These are phyloP conservation scores for Coffea canephora DNA, from an alignment of 257 asterid species.

Conservation along the genomic window DNA sequence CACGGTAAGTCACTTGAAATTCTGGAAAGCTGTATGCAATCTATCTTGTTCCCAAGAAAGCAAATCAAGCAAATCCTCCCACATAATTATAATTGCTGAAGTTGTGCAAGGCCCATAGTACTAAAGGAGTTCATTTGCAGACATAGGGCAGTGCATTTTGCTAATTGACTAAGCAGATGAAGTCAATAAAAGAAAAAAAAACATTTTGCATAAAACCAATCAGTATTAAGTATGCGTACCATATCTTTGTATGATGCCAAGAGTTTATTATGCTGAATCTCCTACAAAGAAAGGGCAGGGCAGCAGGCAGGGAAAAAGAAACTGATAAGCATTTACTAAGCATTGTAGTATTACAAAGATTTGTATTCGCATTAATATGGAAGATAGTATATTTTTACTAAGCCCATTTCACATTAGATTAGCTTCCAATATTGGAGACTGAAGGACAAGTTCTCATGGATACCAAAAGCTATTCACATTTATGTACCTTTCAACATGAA, in stretches of 20 bases:
- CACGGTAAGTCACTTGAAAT: neutral
- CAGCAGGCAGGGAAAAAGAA: neutral
- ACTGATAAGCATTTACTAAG: neutral
- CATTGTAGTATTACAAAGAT: no score
- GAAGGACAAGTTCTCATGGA: neutral
- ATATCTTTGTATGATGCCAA: slow-evolving; percentile 61
- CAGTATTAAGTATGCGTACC: slow-evolving; percentile 41
- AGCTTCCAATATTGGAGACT: neutral
- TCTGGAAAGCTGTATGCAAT: neutral
- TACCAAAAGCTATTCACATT: neutral
- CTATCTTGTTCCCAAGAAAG: neutral
- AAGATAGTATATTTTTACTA: neutral
- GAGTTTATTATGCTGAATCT: slow-evolving; percentile 43
- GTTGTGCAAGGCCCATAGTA: neutral
- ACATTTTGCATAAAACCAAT: neutral
- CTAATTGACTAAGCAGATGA: no score
- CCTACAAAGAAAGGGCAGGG: slow-evolving; percentile 33
- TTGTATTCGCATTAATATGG: neutral
- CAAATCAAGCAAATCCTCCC: neutral
- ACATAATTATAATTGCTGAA: neutral
- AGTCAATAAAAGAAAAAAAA: neutral
- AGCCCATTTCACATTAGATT: neutral
- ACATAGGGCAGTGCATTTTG: neutral
- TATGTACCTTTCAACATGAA: neutral
- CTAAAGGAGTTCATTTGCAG: neutral